Evolutionary conservation across 2,329 filamentous ascomycete species (phyloP).

Genomic region (Colletotrichum acutatum): DNA sequence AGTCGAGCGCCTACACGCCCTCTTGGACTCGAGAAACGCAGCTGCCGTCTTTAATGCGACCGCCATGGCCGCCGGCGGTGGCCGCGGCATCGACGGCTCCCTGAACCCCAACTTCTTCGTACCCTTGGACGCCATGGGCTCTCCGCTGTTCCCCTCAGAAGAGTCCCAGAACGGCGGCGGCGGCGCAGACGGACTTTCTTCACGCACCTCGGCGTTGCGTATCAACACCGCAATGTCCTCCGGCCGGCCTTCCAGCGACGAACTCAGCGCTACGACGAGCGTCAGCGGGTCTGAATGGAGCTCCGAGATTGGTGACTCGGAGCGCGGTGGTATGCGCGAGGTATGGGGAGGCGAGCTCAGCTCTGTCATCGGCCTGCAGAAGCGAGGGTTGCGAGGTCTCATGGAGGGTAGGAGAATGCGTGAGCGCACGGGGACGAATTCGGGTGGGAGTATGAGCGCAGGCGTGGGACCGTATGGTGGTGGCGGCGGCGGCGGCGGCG

Average conservation of each 20-base stretch:
- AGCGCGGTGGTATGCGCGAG: constrained; percentile 63
- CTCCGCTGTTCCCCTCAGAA: constrained; percentile 37
- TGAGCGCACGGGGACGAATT: constrained; percentile 69
- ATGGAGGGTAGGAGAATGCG: constrained; percentile 94
- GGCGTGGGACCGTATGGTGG: constrained; percentile 38
- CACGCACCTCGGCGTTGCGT: constrained; percentile 53
- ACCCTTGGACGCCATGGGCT: constrained; percentile 55
- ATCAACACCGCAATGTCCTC: constrained; percentile 59
- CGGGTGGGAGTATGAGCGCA: constrained; percentile 37
- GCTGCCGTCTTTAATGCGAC: constrained; percentile 98
- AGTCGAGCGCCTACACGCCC: constrained; percentile 87
- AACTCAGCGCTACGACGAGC: constrained; percentile 61
- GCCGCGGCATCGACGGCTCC: constrained; percentile 79
- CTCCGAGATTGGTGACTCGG: constrained; percentile 62
- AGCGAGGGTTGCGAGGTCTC: constrained; percentile 87
- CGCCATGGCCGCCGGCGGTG: constrained; percentile 96
- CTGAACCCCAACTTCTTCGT: constrained; percentile 73
- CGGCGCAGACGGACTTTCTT: constrained; percentile 46
- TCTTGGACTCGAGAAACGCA: constrained; percentile 92
- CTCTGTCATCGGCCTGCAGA: constrained; percentile 94
- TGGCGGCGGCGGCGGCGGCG: constrained; percentile 23
- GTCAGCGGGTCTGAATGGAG: constrained; percentile 67
- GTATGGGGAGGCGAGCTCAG: constrained; percentile 86
- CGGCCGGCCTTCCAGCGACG: constrained; percentile 56
- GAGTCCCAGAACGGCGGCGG: constrained; percentile 30